A percentile compares a stretch with the other conserved stretches of the same genome.
These are phyloP conservation scores for Phallus indusiatus DNA, from an alignment of 768 basidiomycete species.

Conservation along the genomic window DNA sequence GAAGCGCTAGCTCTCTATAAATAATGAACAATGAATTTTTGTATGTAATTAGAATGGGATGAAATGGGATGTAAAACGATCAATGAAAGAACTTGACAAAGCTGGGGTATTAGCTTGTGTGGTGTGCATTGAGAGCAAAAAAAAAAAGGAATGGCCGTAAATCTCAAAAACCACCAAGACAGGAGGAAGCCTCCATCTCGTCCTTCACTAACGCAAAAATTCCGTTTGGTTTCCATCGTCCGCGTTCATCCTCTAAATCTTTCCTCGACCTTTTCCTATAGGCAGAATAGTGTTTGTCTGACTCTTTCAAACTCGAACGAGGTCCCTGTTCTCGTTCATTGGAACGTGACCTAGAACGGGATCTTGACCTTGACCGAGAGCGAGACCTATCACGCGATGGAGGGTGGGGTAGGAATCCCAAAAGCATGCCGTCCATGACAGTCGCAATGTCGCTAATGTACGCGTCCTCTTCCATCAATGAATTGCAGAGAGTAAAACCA, in stretches of 20 bases:
- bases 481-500: neutral
- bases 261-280: neutral
- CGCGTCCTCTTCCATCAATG: neutral
- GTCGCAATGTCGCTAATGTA: neutral
- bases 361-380: neutral
- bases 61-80: neutral
- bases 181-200: neutral
- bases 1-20: too few relatives aligned
- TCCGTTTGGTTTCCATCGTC: neutral
- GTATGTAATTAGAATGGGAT: too few relatives aligned
- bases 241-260: neutral
- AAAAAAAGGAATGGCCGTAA: neutral
- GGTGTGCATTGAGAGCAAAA: too few relatives aligned
- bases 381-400: neutral
- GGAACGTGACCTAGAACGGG: neutral
- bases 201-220: neutral
- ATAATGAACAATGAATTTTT: too few relatives aligned
- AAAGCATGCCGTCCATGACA: neutral
- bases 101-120: neutral
- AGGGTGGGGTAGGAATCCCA: constrained; percentile 1
- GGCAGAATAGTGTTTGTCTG: neutral
- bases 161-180: neutral
- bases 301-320: neutral
- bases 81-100: neutral
- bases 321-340: neutral